Base-by-base conservation (phyloP, 176 grass and related monocot species). In the Triticum turgidum region DNA sequence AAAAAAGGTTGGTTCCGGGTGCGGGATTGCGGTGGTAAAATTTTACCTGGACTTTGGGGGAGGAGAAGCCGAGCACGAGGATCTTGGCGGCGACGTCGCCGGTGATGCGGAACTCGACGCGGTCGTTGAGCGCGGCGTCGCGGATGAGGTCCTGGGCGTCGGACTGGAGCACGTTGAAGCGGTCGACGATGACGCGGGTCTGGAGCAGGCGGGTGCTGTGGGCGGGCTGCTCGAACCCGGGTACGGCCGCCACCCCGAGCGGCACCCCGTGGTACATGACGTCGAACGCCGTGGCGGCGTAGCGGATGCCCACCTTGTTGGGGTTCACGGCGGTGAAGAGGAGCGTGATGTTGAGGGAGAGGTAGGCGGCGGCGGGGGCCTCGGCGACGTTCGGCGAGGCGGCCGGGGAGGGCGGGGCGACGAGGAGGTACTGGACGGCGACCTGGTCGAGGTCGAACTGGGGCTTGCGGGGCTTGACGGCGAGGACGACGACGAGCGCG, bases 361-460 rank as follows among this genome's bases (percentile, higher is more conserved):
- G 90, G 85, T 99, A 99, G 52, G 94, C 94, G 69, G 92, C 92
- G 77, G 83, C 82, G 76, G 83, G 35, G 45, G 47, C 51, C n/a
- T 67, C 37, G 25, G 69, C 41, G 49, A 52, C 49, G 49, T 15
- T 52, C 5, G 49, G 49, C 65, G 86, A 24, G 0, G 49, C 21
- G 35, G 91, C 6, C 22, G 91, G 9, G 52, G 92, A 83, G 34
- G 97, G 87, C 79, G 93, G 61, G 15, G 94, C 82, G 13, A 99
- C 92, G 6, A 99, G 90, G 80, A 99, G 92, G 92, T 99, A 99
- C 67, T 96, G 94, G 61, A 99, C 94, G 87, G 90, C 87, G 32
- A 96, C 97, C 73, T 99, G 97, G 91, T 99, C 93, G 73, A 99
- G 97, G 83, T 99, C 97, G 94, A 99, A 99, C 76, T 95, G 89